phyloP scores from a whole-genome alignment of 768 basidiomycete species.

The Mycena metata region DNA sequence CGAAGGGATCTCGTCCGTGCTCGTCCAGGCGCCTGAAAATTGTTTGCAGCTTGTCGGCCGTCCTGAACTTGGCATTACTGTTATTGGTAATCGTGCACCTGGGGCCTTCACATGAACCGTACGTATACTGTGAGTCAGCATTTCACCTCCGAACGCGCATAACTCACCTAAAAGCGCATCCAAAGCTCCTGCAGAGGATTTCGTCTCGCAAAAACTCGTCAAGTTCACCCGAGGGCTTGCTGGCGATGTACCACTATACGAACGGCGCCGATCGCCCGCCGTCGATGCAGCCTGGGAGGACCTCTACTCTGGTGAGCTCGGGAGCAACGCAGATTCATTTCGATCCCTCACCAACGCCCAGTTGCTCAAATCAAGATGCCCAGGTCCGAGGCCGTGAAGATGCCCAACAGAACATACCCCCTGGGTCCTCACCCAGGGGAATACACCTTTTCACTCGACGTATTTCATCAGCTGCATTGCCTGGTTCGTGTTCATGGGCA shows the following conservation, averaged over 20 bases:
- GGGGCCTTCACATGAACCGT: conserved; percentile 3
- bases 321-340: not conserved
- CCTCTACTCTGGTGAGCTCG: conserved; percentile 40
- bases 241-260: conserved; percentile 27
- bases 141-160: not conserved
- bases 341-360: not conserved
- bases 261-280: conserved; percentile 31
- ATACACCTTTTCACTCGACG: conserved; percentile 43
- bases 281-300: conserved; percentile 45
- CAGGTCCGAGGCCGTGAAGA: conserved; percentile 38
- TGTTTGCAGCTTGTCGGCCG: not conserved
- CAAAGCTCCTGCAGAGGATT: conserved; percentile 42
- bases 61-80: not conserved
- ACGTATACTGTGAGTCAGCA: not conserved
- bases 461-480: conserved; percentile 49
- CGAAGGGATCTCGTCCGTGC: not conserved
- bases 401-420: conserved; percentile 42
- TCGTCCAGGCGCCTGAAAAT: conserved; percentile 4
- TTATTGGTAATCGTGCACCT: conserved; percentile 3
- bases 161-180: not conserved
- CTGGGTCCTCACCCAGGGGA: conserved; percentile 42
- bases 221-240: conserved; percentile 41
- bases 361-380: conserved; percentile 36
- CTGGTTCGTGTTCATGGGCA: conserved; percentile 36
- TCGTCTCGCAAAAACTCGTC: conserved; percentile 38